A percentile compares a stretch with the other conserved stretches of the same genome.
Evolutionary conservation across 2,329 filamentous ascomycete species (phyloP).

Genomic region (Aspergillus fumigatiaffinis): DNA sequence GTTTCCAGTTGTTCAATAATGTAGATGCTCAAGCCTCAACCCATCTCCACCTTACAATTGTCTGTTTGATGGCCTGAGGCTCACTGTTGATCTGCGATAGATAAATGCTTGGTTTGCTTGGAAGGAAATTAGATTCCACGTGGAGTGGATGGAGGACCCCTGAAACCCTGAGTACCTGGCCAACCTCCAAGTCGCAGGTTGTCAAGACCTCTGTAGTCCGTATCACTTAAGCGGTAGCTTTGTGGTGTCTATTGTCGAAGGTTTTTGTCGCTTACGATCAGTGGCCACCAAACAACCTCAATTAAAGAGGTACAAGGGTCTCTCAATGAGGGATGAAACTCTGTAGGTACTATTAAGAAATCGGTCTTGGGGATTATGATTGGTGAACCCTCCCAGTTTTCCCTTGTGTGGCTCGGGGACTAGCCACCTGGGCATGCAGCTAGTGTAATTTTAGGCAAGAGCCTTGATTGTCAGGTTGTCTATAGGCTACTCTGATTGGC

Average conservation of each 20-base stretch:
- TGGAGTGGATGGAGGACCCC: background rate
- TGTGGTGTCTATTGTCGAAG: background rate
- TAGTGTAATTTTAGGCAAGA: background rate
- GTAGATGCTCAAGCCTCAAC: background rate
- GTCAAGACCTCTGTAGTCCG: background rate
- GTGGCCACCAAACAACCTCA: too few relatives aligned
- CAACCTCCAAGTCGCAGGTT: too few relatives aligned
- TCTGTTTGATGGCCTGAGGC: background rate
- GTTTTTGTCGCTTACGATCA: too few relatives aligned
- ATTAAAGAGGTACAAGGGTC: background rate
- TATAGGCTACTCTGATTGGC: background rate
- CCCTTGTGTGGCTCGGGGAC: too few relatives aligned
- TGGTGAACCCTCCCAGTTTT: too few relatives aligned
- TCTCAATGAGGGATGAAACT: background rate
- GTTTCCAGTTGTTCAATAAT: background rate
- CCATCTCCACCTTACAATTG: background rate
- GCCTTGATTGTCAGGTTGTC: background rate
- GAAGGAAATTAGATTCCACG: background rate
- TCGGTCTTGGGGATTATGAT: too few relatives aligned
- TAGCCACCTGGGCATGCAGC: background rate
- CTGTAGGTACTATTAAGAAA: too few relatives aligned
- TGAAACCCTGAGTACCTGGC: background rate
- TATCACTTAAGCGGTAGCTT: background rate
- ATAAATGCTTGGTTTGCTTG: slow-evolving; percentile 17
- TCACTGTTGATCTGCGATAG: slow-evolving; percentile 13